A percentile compares a stretch with the other conserved stretches of the same genome.
These are phyloP conservation scores for Kodamaea fungicola DNA, from an alignment of 1,139 yeast species.

Conservation along the genomic window DNA sequence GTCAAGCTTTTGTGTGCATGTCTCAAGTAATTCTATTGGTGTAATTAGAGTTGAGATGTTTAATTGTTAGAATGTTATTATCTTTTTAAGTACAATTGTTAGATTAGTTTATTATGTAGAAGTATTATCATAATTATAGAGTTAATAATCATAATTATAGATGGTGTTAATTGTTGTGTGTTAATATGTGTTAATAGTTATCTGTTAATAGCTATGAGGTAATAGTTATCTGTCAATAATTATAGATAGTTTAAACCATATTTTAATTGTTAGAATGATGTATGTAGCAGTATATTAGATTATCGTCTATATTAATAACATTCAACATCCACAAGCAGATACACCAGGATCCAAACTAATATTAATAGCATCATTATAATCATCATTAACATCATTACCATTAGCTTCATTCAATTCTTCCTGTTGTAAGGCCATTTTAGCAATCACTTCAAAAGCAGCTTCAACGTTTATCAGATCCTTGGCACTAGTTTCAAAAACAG, in stretches of 20 bases:
- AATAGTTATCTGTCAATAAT: too few species aligned
- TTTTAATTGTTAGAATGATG: not conserved
- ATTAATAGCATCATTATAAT: slow-evolving; percentile 93
- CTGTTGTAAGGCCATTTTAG: slow-evolving; percentile 88
- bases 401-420: slow-evolving; percentile 87
- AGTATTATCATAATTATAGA: too few species aligned
- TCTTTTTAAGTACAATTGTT: not conserved
- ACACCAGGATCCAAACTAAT: slow-evolving; percentile 79
- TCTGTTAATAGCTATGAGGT: too few species aligned
- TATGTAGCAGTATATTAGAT: too few species aligned
- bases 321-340: slow-evolving; percentile 68
- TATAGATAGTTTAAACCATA: not conserved
- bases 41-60: not conserved
- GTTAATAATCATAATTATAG: too few species aligned
- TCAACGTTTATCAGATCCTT: slow-evolving; percentile 53
- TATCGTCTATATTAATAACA: too few species aligned
- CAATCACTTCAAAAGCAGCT: slow-evolving; percentile 93
- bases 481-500: slow-evolving; percentile 57
- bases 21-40: slow-evolving; percentile 14
- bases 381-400: slow-evolving; percentile 67
- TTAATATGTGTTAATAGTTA: too few species aligned
- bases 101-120: not conserved
- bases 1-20: slow-evolving; percentile 33
- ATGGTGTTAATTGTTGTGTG: too few species aligned
- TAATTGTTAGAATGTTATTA: not conserved